A percentile compares a stretch with the other conserved stretches of the same genome.
Evolutionary conservation across 1,139 yeast genomes (phyloP).

Genomic region (Taiozyma sp.): DNA sequence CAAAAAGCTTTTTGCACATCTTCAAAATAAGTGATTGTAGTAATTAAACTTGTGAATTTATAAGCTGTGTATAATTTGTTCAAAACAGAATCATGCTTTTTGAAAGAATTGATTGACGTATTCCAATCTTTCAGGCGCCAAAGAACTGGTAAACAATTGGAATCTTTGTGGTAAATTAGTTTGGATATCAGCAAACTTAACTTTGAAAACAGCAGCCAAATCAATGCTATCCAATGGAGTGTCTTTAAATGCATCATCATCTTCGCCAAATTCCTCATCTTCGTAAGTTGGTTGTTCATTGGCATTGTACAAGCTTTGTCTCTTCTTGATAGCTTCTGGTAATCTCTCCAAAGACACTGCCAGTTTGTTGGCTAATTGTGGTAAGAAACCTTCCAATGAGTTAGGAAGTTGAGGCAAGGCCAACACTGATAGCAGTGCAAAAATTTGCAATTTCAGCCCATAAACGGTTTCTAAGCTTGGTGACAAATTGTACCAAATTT

Average conservation of each 20-base stretch:
- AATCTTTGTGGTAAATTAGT: constrained; percentile 29
- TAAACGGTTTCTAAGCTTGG: constrained; percentile 63
- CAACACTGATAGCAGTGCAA: constrained; percentile 56
- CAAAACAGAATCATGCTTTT: neutral
- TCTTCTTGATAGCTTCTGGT: constrained; percentile 66
- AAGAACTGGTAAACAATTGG: constrained; percentile 25
- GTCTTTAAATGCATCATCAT: constrained; percentile 59
- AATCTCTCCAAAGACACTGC: constrained; percentile 49
- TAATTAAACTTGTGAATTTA: neutral
- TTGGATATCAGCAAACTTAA: constrained; percentile 33
- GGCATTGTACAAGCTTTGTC: constrained; percentile 54
- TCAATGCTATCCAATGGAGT: constrained; percentile 75
- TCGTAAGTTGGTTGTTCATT: constrained; percentile 29
- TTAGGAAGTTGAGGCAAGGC: constrained; percentile 34
- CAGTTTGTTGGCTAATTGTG: constrained; percentile 39
- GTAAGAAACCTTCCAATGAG: constrained; percentile 27
- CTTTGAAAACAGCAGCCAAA: constrained; percentile 48
- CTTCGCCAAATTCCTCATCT: constrained; percentile 40
- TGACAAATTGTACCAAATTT: constrained; percentile 58
- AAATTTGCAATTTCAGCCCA: constrained; percentile 67
- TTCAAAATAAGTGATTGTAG: neutral
- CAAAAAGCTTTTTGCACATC: neutral
- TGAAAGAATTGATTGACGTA: constrained; percentile 1
- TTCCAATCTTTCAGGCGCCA: constrained; percentile 26
- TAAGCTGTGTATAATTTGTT: neutral